Conservation (phyloP, 768 basidiomycete species). For the Rhodotorula toruloides region DNA sequence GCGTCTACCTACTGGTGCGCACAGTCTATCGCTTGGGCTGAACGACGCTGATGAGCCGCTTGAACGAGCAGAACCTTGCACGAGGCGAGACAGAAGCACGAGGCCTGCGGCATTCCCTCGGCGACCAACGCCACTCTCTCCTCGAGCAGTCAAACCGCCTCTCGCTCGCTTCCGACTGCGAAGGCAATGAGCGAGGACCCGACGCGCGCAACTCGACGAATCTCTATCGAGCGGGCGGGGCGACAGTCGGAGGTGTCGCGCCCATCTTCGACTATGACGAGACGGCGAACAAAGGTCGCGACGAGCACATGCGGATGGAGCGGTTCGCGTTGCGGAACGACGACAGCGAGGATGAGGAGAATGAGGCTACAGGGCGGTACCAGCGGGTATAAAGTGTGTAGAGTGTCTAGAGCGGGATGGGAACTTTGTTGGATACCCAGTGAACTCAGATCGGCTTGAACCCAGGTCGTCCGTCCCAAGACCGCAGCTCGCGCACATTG, state of each 20-base stretch:
- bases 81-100: slow-evolving; percentile 41
- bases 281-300: neutral
- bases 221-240: slow-evolving; percentile 21
- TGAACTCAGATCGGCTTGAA: too few species aligned
- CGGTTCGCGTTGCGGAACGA: slow-evolving; percentile 21
- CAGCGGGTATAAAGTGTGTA: neutral
- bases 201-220: slow-evolving; percentile 4
- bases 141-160: slow-evolving; percentile 2
- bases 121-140: slow-evolving; percentile 7
- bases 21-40: neutral
- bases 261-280: slow-evolving; percentile 29
- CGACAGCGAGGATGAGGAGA: slow-evolving; percentile 8
- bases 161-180: neutral
- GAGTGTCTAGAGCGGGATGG: neutral
- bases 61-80: slow-evolving; percentile 30
- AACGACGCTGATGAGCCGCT: neutral
- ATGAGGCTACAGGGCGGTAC: slow-evolving; percentile 8
- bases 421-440: too few species aligned
- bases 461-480: too few species aligned
- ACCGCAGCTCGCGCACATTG: too few species aligned
- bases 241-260: slow-evolving; percentile 12
- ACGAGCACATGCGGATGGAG: slow-evolving; percentile 25
- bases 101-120: slow-evolving; percentile 26
- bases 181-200: neutral
- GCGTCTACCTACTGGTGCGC: slow-evolving; percentile 73